Evolutionary conservation across 768 basidiomycete species (phyloP).

Genomic region (Podaxis pistillaris): DNA sequence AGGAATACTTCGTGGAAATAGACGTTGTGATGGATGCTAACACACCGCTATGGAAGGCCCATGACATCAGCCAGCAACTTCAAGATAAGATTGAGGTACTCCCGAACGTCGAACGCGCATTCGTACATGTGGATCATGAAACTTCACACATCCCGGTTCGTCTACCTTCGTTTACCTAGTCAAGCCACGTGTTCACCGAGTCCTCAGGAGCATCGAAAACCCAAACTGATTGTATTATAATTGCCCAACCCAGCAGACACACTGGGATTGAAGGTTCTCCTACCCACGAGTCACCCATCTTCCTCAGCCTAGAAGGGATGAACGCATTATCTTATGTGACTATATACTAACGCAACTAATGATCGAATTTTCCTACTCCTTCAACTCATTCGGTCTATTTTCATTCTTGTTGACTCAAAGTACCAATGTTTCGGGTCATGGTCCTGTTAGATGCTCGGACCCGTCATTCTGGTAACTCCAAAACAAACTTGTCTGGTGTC

Average conservation of each 20-base stretch:
- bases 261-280: too few relatives aligned
- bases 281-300: background rate
- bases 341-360: constrained; percentile 9
- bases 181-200: constrained; percentile 1
- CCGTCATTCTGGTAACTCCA: constrained; percentile 12
- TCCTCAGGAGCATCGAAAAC: constrained; percentile 50
- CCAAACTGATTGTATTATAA: constrained; percentile 22
- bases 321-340: background rate
- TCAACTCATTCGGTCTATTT: constrained; percentile 1
- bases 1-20: constrained; percentile 93
- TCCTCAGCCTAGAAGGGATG: constrained; percentile 3
- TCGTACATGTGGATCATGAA: constrained; percentile 95
- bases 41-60: constrained; percentile 87
- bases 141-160: constrained; percentile 68
- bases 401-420: background rate
- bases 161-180: background rate
- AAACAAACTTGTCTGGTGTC: background rate
- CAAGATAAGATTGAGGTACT: constrained; percentile 89
- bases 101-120: constrained; percentile 89
- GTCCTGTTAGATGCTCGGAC: constrained; percentile 4
- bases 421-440: constrained; percentile 6
- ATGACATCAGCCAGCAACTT: constrained; percentile 79
- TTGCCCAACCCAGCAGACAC: constrained; percentile 5
- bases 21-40: constrained; percentile 91
- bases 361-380: background rate